phyloP scores from a whole-genome alignment of 139 green algal species.

The Chlamydomonas schloesseri region DNA sequence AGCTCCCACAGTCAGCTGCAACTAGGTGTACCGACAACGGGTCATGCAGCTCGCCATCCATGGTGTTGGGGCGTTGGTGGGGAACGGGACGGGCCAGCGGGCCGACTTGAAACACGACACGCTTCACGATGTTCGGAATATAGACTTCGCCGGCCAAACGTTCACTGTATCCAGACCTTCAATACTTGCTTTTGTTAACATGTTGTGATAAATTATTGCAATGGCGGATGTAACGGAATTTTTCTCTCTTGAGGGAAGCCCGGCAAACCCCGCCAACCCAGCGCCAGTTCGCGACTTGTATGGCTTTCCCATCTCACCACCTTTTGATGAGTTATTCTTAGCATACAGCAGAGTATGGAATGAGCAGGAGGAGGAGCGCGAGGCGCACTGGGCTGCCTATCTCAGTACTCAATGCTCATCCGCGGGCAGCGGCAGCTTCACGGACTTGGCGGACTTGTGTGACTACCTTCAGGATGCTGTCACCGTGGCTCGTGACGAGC shows the following conservation, averaged over 20 bases:
- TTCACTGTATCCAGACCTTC: background rate
- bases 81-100: too few species aligned
- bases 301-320: constrained; percentile 51
- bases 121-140: too few species aligned
- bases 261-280: background rate
- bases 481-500: background rate
- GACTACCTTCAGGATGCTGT: constrained; percentile 2
- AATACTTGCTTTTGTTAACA: background rate
- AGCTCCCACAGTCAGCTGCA: too few species aligned
- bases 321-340: constrained; percentile 53
- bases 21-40: too few species aligned
- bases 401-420: constrained; percentile 2
- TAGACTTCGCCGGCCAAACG: too few species aligned
- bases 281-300: constrained; percentile 1
- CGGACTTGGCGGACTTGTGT: constrained; percentile 7
- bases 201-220: background rate
- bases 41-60: too few species aligned
- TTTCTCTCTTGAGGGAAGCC: constrained; percentile 5
- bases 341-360: constrained; percentile 64
- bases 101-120: too few species aligned
- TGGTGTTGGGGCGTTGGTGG: too few species aligned
- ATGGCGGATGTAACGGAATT: constrained; percentile 26
- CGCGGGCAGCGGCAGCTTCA: background rate
- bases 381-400: constrained; percentile 53
- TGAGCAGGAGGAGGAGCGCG: constrained; percentile 74